Percentiles rank a stretch among this genome's conserved stretches.
Evolutionary conservation across 2,329 filamentous ascomycete genomes (phyloP).

Genomic region (Chaetothyriales sp.): DNA sequence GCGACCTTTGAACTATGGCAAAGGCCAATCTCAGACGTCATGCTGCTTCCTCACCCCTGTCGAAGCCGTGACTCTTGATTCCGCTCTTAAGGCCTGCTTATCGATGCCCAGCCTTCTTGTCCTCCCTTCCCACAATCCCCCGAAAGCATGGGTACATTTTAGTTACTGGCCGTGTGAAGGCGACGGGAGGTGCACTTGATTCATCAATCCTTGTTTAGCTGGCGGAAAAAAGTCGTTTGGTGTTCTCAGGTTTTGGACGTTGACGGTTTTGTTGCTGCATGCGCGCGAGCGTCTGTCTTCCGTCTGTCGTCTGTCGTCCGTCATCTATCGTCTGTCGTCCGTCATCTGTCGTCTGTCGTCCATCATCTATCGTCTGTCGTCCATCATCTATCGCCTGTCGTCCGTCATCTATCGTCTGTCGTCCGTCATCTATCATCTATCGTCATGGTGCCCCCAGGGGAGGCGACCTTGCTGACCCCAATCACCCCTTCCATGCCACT

Average conservation of each 20-base stretch:
- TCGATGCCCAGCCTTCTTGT: not conserved
- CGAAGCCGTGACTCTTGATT: too few relatives aligned
- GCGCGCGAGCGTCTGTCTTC: too few relatives aligned
- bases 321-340: not conserved
- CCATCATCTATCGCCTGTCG: too few relatives aligned
- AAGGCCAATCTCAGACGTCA: not conserved
- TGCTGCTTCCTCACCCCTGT: not conserved
- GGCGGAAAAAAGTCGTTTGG: not conserved
- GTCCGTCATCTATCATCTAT: not conserved
- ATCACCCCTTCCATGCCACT: constrained; percentile 18
- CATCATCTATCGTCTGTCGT: not conserved
- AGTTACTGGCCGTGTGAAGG: not conserved
- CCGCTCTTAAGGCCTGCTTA: not conserved
- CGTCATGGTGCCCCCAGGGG: not conserved
- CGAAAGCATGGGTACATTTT: not conserved
- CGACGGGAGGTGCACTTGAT: not conserved
- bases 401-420: too few relatives aligned
- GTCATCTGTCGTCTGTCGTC: not conserved
- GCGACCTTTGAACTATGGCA: not conserved
- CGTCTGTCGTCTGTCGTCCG: too few relatives aligned
- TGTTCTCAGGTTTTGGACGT: too few relatives aligned
- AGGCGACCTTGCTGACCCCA: constrained; percentile 13
- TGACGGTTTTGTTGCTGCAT: too few relatives aligned
- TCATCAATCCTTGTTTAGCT: not conserved
- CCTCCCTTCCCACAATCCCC: not conserved